Evolutionary conservation across 2,329 filamentous ascomycete genomes (phyloP), one percentile per base, ranked within the genome.

Genomic region (Sporothrix schenckii): DNA sequence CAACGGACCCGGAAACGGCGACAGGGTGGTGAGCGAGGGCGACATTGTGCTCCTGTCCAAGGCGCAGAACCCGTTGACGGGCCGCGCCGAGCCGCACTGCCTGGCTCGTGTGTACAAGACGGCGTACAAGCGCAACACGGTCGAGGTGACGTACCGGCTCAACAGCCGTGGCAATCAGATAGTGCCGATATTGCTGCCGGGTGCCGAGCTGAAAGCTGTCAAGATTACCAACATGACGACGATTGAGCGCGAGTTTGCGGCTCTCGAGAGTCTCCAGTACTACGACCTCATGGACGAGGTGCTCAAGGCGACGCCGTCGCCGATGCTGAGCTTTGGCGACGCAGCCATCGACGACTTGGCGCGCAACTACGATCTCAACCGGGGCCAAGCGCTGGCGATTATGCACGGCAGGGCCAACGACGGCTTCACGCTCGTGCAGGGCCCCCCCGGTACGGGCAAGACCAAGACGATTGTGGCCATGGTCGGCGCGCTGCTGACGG

Each of bases 391-490:
- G 3, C 92, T 92, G 79, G 95, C 95, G 9, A 92, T 99, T 72
- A 88, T 95, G 73, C 96, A 94, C 68, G 94, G 94, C 14, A 87
- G 94, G 70, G 94, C 97, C 76, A 99, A 99, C 75, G 95, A 98
- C 80, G 96, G 93, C 0, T 99, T 99, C 77, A 98, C 95, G 3
- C 83, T 99, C 72, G 93, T 99, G 75, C 95, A 99, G 81, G 95
- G 92, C 69, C 95, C 95, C 66, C 95, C 95, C 1, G 95, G 95
- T 79, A 97, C 95, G 4, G 95, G 94, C 77, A 99, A 99, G 82
- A 99, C 95, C 0, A 99, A 99, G 79, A 99, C 95, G 0, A 99
- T 99, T 72, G 88, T 97, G 70, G 95, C 94, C 44, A 96, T 99
- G 84, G 94, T 98, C 30, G 95, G 95, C 49, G 92, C 93, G 50